These are phyloP conservation scores for Pseudogymnoascus sp. DNA, from an alignment of 2,329 filamentous ascomycete species.

Conservation along the genomic window DNA sequence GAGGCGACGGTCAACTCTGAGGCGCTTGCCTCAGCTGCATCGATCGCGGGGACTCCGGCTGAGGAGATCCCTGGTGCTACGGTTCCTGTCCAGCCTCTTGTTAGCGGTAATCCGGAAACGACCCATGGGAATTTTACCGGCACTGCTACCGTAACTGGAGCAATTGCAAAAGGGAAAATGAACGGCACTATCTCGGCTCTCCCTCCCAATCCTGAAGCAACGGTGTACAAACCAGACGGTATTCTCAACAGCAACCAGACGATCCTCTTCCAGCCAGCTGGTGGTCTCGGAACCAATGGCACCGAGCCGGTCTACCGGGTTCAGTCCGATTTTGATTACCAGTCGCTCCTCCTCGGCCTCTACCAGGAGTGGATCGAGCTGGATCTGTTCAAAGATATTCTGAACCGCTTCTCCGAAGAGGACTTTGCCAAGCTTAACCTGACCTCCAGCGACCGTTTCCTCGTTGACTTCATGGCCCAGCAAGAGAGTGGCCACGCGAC, in stretches of 20 bases:
- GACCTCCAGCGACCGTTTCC: constrained; percentile 55
- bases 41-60: constrained; percentile 21
- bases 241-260: constrained; percentile 58
- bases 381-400: constrained; percentile 70
- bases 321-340: constrained; percentile 74
- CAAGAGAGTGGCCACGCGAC: constrained; percentile 74
- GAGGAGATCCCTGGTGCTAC: constrained; percentile 24
- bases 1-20: constrained; percentile 22
- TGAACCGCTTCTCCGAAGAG: constrained; percentile 56
- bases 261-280: constrained; percentile 61
- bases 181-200: constrained; percentile 44
- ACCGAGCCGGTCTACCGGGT: constrained; percentile 66
- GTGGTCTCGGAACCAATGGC: constrained; percentile 72
- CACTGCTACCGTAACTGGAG: constrained; percentile 58
- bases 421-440: constrained; percentile 64
- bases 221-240: constrained; percentile 64
- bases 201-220: constrained; percentile 53
- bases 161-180: constrained; percentile 48
- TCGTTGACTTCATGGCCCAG: constrained; percentile 68
- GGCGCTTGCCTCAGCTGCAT: constrained; percentile 21
- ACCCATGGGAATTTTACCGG: constrained; percentile 63
- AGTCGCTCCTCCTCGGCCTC: constrained; percentile 61
- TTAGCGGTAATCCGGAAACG: constrained; percentile 48
- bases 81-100: constrained; percentile 30
- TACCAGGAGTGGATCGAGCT: constrained; percentile 83